Conservation (phyloP, 495 filamentous ascomycete genomes). For the Bombardia bombarda region DNA sequence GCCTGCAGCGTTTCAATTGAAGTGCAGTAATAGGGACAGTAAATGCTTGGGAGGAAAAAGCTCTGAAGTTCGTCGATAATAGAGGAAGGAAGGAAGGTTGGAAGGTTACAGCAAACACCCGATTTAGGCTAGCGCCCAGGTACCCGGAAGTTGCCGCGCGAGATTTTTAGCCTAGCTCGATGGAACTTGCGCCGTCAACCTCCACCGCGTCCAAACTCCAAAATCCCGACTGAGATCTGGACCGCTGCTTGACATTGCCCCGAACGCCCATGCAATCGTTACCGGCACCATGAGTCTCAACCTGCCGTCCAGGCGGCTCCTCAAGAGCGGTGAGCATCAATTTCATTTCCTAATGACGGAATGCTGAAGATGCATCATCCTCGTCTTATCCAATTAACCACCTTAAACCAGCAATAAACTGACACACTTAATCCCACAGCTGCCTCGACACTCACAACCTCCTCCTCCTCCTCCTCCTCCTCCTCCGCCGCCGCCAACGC, state of each 20-base stretch:
- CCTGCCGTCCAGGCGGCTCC: conserved; percentile 34
- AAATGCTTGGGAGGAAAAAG: no score
- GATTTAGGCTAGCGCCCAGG: no score
- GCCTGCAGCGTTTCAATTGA: no score
- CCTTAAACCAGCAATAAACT: not conserved
- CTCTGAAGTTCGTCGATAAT: no score
- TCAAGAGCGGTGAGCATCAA: conserved; percentile 32
- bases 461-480: conserved; percentile 7
- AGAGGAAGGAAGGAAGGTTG: no score
- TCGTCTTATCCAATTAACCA: not conserved
- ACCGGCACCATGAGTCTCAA: conserved; percentile 36
- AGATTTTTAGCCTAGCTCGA: conserved; percentile 14
- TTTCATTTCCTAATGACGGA: no score
- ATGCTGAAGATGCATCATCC: no score
- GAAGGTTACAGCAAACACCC: no score
- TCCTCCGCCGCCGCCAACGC: conserved; percentile 4
- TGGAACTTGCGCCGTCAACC: not conserved
- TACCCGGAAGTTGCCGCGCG: conserved; percentile 21
- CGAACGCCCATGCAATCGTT: conserved; percentile 13
- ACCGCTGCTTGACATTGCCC: not conserved
- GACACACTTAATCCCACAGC: not conserved
- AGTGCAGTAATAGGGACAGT: no score
- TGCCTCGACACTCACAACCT: not conserved
- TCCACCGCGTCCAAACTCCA: not conserved
- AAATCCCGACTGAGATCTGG: not conserved